These are phyloP conservation scores for Kuraishia cidri DNA, from an alignment of 805 yeast genomes.

Conservation along the genomic window DNA sequence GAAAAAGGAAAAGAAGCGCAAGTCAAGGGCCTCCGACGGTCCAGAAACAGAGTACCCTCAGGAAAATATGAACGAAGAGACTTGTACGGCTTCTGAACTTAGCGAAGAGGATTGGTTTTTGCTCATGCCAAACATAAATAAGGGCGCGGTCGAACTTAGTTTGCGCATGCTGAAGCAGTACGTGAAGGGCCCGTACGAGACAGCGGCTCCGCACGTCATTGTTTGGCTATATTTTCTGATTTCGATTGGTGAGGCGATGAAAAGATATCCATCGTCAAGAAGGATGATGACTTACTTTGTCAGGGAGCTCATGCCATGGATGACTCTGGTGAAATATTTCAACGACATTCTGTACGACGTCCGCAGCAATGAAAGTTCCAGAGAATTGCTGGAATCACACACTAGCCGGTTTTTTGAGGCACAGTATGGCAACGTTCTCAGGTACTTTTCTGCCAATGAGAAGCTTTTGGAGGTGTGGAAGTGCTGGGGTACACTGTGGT, in stretches of 20 bases:
- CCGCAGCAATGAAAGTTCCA: constrained; percentile 13
- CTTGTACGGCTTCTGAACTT: constrained; percentile 18
- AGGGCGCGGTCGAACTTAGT: constrained; percentile 60
- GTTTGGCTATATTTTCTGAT: constrained; percentile 72
- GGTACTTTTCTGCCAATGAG: constrained; percentile 48
- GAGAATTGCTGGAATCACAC: constrained; percentile 8
- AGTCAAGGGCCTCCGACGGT: constrained; percentile 14
- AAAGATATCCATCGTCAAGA: constrained; percentile 32
- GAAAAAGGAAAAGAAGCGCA: constrained; percentile 58
- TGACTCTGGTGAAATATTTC: constrained; percentile 50
- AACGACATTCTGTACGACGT: constrained; percentile 42
- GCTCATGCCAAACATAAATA: constrained; percentile 45
- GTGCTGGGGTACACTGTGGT: constrained; percentile 83
- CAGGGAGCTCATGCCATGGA: constrained; percentile 60
- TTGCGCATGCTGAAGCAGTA: constrained; percentile 60
- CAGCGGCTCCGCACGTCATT: constrained; percentile 64
- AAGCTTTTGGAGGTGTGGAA: constrained; percentile 72
- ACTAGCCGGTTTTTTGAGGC: constrained; percentile 3
- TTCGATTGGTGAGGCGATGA: constrained; percentile 49
- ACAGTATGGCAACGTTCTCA: constrained; percentile 28
- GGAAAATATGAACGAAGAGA: constrained; percentile 1
- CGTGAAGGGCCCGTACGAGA: constrained; percentile 57
- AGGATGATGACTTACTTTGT: constrained; percentile 41
- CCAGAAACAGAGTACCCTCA: constrained; percentile 19
- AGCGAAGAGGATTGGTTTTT: constrained; percentile 42